A percentile compares a stretch with the other conserved stretches of the same genome.
phyloP scores from a whole-genome alignment of 2,329 filamentous ascomycete genomes.

The Grosmannia huntii region DNA sequence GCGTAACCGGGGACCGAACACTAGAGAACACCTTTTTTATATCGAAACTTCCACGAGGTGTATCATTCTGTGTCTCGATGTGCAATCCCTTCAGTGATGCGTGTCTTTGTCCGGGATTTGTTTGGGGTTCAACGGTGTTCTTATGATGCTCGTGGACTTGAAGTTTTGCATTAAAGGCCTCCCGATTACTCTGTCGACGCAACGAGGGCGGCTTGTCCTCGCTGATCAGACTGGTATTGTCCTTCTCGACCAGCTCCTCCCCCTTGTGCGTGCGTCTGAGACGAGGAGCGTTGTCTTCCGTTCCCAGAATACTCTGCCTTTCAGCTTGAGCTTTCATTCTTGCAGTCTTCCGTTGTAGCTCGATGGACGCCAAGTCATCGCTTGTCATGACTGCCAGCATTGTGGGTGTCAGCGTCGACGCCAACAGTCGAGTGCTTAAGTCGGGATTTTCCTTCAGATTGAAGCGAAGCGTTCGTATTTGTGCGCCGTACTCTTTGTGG shows the following conservation, averaged over 20 bases:
- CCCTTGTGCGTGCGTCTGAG: conserved; percentile 90
- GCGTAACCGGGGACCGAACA: conserved; percentile 58
- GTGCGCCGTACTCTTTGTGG: conserved; percentile 39
- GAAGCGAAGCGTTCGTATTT: conserved; percentile 66
- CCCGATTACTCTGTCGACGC: conserved; percentile 22
- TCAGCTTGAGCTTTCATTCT: conserved; percentile 67
- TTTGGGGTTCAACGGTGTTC: neutral
- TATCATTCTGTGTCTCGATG: conserved; percentile 33
- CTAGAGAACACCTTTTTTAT: conserved; percentile 77
- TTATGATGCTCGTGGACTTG: neutral
- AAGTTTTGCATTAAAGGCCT: conserved; percentile 10
- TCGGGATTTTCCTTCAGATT: conserved; percentile 84
- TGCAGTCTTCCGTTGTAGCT: conserved; percentile 66
- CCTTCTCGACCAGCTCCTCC: conserved; percentile 76
- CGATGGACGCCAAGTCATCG: conserved; percentile 84
- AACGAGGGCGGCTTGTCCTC: conserved; percentile 26
- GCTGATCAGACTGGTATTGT: conserved; percentile 29
- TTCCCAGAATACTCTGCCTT: conserved; percentile 73
- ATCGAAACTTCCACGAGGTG: conserved; percentile 56
- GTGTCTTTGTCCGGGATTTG: neutral
- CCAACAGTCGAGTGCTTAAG: conserved; percentile 63
- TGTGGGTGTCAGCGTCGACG: conserved; percentile 56
- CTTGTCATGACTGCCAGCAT: conserved; percentile 76
- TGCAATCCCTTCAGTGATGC: conserved; percentile 19
- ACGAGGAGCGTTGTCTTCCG: conserved; percentile 63